These are phyloP conservation scores for Candida lessepsii DNA, from an alignment of 805 yeast species.

Conservation along the genomic window DNA sequence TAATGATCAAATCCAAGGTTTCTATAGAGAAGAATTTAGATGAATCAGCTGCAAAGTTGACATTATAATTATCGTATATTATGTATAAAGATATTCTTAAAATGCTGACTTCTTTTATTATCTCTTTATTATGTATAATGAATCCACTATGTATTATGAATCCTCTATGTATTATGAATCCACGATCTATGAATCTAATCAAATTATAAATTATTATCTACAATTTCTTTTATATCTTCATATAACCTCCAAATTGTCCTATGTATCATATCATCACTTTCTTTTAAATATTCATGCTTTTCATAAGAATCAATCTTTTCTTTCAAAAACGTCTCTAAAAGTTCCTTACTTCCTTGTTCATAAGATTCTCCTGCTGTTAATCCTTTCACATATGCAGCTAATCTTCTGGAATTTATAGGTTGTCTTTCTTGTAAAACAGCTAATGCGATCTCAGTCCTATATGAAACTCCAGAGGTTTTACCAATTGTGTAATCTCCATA, in stretches of 20 bases:
- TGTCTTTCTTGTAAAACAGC: slow-evolving; percentile 48
- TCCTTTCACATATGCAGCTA: slow-evolving; percentile 47
- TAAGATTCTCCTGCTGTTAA: slow-evolving; percentile 40
- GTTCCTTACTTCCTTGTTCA: neutral
- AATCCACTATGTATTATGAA: no score
- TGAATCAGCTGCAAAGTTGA: slow-evolving; percentile 3
- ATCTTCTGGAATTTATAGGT: slow-evolving; percentile 29
- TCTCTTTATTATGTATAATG: no score
- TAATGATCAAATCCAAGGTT: slow-evolving; percentile 43
- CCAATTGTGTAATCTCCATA: slow-evolving; percentile 73
- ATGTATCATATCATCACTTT: neutral
- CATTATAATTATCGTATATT: neutral
- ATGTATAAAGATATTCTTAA: neutral
- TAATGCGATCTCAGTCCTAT: slow-evolving; percentile 72
- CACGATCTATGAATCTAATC: no score
- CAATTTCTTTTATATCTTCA: slow-evolving; percentile 1
- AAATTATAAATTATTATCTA: slow-evolving; percentile 1
- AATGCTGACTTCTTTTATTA: neutral
- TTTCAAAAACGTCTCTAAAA: neutral
- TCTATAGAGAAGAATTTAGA: slow-evolving; percentile 32
- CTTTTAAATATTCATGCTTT: neutral
- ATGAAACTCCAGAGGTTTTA: slow-evolving; percentile 53
- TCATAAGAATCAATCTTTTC: neutral
- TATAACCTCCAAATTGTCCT: slow-evolving; percentile 3
- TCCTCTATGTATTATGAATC: no score